A percentile compares a stretch with the other conserved stretches of the same genome.
Evolutionary conservation across 371 early-diverging fungal genomes (phyloP).

Genomic region (Mucor racemosus): DNA sequence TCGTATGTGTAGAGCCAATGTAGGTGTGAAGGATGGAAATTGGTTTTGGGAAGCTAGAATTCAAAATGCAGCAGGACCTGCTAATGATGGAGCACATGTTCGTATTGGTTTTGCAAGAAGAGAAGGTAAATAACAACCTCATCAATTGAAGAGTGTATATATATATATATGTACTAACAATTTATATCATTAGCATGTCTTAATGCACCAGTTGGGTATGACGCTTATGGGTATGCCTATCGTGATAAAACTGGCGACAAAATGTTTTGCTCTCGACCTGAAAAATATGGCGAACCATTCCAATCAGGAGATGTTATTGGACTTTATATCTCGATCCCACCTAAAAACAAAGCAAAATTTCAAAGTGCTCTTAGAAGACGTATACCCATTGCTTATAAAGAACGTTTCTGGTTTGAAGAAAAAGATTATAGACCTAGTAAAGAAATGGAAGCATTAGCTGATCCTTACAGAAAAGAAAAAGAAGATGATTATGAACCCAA

Average conservation of each 20-base stretch:
- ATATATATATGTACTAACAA: neutral
- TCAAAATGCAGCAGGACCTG: constrained; percentile 41
- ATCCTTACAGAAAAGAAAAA: constrained; percentile 38
- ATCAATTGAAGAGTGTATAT: neutral
- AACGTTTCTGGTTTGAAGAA: constrained; percentile 70
- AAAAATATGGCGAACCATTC: constrained; percentile 64
- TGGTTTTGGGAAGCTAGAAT: constrained; percentile 75
- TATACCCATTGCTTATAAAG: constrained; percentile 66
- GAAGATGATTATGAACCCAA: constrained; percentile 44
- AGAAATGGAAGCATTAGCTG: constrained; percentile 56
- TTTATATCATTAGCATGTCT: constrained; percentile 50
- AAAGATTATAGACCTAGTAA: constrained; percentile 67
- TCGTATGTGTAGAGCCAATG: constrained; percentile 72
- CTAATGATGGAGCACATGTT: constrained; percentile 64
- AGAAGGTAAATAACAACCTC: constrained; percentile 53
- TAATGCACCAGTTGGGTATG: constrained; percentile 75
- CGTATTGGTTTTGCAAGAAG: constrained; percentile 72
- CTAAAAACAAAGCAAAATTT: constrained; percentile 38
- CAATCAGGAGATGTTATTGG: constrained; percentile 75
- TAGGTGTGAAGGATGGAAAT: constrained; percentile 67
- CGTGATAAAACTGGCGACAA: constrained; percentile 72
- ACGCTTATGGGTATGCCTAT: constrained; percentile 71
- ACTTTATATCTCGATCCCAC: constrained; percentile 64
- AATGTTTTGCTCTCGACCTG: constrained; percentile 62
- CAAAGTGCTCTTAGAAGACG: constrained; percentile 60